A percentile compares a stretch with the other conserved stretches of the same genome.
Conservation (phyloP, 2,329 filamentous ascomycete species). For the Aspergillus sojae region DNA sequence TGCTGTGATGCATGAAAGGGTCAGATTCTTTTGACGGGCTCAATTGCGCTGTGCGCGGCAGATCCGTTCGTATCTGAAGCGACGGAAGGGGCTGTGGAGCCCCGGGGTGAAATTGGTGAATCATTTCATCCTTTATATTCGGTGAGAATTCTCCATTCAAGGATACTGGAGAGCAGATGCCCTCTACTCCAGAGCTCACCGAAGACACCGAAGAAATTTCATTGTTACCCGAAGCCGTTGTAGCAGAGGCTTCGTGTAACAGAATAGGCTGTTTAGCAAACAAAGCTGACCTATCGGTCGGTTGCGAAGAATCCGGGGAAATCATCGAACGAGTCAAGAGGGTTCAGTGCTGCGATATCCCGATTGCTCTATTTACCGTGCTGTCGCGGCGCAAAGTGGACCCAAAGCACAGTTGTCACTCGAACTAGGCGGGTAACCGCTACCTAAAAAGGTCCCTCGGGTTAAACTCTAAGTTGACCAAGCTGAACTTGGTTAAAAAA, state of each 20-base stretch:
- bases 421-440: constrained; percentile 3
- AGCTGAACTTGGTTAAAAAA: constrained; percentile 12
- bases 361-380: constrained; percentile 10
- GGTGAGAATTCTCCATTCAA: constrained; percentile 6
- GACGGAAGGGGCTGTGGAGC: constrained; percentile 24
- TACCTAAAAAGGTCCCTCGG: constrained; percentile 13
- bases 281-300: constrained; percentile 30
- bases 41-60: constrained; percentile 27
- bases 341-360: constrained; percentile 7
- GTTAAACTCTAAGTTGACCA: constrained; percentile 16
- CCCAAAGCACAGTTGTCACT: constrained; percentile 4
- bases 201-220: constrained; percentile 16
- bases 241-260: constrained; percentile 24
- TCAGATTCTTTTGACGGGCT: constrained; percentile 38
- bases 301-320: constrained; percentile 21
- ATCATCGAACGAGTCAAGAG: constrained; percentile 27
- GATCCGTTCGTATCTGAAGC: constrained; percentile 41
- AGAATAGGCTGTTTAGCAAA: constrained; percentile 15
- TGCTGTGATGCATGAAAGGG: constrained; percentile 39
- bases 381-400: constrained; percentile 2
- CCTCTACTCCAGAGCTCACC: constrained; percentile 18
- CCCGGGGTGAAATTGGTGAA: constrained; percentile 10
- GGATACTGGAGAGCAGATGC: constrained; percentile 12
- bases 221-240: constrained; percentile 23
- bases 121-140: constrained; percentile 16